Base-by-base conservation (phyloP, 805 yeast genomes). In the Starmerella bombi region DNA sequence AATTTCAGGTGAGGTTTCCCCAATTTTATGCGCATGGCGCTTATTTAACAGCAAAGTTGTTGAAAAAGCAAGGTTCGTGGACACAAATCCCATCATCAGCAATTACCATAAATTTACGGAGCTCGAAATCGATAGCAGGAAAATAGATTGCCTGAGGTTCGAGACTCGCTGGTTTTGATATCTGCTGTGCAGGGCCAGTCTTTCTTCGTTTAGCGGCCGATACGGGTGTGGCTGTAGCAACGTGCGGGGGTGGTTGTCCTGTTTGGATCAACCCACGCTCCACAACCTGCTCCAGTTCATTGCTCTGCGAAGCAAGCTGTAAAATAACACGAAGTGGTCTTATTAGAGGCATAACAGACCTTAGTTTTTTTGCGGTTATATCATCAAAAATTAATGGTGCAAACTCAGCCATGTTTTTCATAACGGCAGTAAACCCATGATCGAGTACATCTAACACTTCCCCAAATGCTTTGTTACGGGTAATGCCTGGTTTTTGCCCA, bases 301-400 rank as follows among this genome's bases (percentile, higher is more conserved):
- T 20, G 14, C 19, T 16, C 10, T 20, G 20, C 4, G 16, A 5
- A 31, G 14, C 22, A 18, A 38, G 34, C 2, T 30, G 27, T 10
- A 44, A 29, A 7, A 37, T 31, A 4, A 33, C 7, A 17, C 33
- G 30, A 4, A 44, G n/a, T 7, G 48, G 43, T 17, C 43, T 37
- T 10, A 44, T 18, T 4, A 38, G 32, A 3, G 40, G 43, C 29
- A 25, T 14, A 10, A 33, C 4, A 5, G 32, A 10, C 5, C 21
- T 12, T 5, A 45, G 29, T 3, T 31, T 16, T 19, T 12, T 25
- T n/a, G 42, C 28, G 29, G n/a, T 9, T 17, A 28, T 7, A 12
- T 15, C 18, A 9, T 38, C 22, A 37, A 46, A 46, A 2, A 44
- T 38, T 5, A 37, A 36, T 3, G 50, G 50, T 10, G 50, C 50